Base-by-base conservation (phyloP, 2,329 filamentous ascomycete genomes). In the Aureobasidium namibiae region DNA sequence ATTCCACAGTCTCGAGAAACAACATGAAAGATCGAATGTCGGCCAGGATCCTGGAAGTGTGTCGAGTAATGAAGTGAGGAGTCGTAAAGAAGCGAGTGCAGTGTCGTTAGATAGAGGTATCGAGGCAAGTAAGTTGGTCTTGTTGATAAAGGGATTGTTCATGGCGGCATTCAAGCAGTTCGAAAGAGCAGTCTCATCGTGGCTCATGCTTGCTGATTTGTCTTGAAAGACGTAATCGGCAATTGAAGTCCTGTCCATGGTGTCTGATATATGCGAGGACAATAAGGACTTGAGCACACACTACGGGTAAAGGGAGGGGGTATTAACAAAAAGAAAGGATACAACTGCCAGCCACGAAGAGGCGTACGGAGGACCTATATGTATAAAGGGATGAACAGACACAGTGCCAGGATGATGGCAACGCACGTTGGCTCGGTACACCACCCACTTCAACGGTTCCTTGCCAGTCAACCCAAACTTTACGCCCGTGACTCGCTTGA, bases 1-100 rank as follows among this genome's bases (percentile, higher is more conserved):
- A 52, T 70, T 74, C 66, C 69, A 72, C 2, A 76, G 62, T 36
- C 69, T 65, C 4, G 69, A 68, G 58, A 74, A 70, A 48, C 69
- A 72, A 21, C 69, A 69, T 52, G 68, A 66, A 2, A 70, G 61
- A 36, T 67, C 62, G 16, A 70, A 64, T 10, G 68, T 60, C 3
- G 69, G 67, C 68, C 68, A 70, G 38, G 63, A 63, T 48, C 65
- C 65, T 14, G 63, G 54, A 2, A 63, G n/a, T 21, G 56, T 53
- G 18, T 62, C 53, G 7, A 70, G 46, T 18, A 70, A 56, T 8
- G 64, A 60, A 16, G 66, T 65, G 11, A 70, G 65, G 16, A 64
- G 61, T 38, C 63, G 61, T 38, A 70, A 48, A 10, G 67, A 67
- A 14, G 59, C 65, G 50, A 64, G 65, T 31, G 68, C 68, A 41